These are phyloP conservation scores for Phlebiopsis gigantea DNA, from an alignment of 768 basidiomycete species.

Conservation along the genomic window DNA sequence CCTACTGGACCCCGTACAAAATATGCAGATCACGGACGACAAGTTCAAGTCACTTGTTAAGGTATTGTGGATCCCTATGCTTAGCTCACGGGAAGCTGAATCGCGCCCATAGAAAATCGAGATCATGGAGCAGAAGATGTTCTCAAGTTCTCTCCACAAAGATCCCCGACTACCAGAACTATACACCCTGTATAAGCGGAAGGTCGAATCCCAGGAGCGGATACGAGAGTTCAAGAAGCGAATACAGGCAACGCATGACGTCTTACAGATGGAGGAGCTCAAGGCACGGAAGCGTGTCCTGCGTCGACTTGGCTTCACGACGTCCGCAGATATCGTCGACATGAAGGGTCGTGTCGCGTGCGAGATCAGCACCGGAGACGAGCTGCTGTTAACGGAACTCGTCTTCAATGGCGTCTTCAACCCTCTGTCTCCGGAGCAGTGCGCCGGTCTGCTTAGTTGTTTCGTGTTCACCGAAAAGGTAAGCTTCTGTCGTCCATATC, in stretches of 20 bases:
- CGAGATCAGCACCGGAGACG: constrained; percentile 97
- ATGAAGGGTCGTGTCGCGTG: constrained; percentile 98
- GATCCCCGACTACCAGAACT: constrained; percentile 75
- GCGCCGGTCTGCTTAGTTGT: constrained; percentile 90
- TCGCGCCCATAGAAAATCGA: constrained; percentile 72
- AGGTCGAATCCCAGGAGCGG: constrained; percentile 62
- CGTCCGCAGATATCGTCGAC: constrained; percentile 86
- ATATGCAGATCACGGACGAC: constrained; percentile 95
- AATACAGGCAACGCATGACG: constrained; percentile 85
- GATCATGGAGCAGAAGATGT: constrained; percentile 82
- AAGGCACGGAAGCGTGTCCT: constrained; percentile 93
- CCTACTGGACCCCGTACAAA: constrained; percentile 84
- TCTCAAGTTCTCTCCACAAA: constrained; percentile 69
- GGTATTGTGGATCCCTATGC: constrained; percentile 37
- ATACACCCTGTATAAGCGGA: constrained; percentile 75
- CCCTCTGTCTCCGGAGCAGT: constrained; percentile 81
- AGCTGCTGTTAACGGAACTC: constrained; percentile 91
- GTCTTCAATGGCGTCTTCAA: constrained; percentile 98
- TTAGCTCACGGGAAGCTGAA: no score
- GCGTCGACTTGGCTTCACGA: constrained; percentile 87
- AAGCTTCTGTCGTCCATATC: constrained; percentile 8
- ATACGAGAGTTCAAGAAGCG: constrained; percentile 79
- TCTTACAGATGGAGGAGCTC: constrained; percentile 94
- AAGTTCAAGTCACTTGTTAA: constrained; percentile 85
- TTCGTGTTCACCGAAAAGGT: constrained; percentile 99